Evolutionary conservation across 768 basidiomycete species (phyloP), one percentile per base, ranked within the genome.

Genomic region (Favolaschia claudopus): DNA sequence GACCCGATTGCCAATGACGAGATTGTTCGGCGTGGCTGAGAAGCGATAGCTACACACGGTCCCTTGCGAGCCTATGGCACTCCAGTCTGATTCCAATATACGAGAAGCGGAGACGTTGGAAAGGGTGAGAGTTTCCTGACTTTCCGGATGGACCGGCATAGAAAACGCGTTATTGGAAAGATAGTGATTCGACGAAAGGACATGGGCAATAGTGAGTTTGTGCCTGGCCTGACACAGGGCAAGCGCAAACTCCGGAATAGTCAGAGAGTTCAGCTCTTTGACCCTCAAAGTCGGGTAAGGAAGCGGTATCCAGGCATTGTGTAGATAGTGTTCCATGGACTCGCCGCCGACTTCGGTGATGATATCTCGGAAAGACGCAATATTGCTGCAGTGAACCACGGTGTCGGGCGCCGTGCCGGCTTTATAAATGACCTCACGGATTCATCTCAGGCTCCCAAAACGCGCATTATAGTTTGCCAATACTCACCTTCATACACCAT

Each of bases 61-160:
- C 33, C 67, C 65, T 37, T 60, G 61, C 1, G 69, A 73, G 2
- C 78, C 77, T 4, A 75, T 49, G 2, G 68, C 43, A 14, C 64
- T 71, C 79, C 78, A 79, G 49, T 79, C 77, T 4, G 75, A 55
- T 42, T 79, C 77, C 12, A 79, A 37, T 31, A 79, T 79, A 17
- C 76, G 71, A 13, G 77, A 76, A 7, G 74, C 75, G 24, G 77
- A 78, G 19, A 79, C 76, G 56, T 80, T 79, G 29, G 77, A 78
- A 1, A 80, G 32, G 3, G 72, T 59, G 15, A 81, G 53, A 0
- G 73, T 75, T 48, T 79, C 79, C 27, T 76, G 58, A 7, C 76
- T 77, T 20, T 62, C 60, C 0, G 73, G 74, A 40, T 75, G 73
- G 10, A 67, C 68, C 0, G 77, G 78, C 64, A 78, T 75, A 4